A percentile compares a stretch with the other conserved stretches of the same genome.
Evolutionary conservation across 1,284 basidiomycete genomes (phyloP).

Genomic region (Grifola frondosa): DNA sequence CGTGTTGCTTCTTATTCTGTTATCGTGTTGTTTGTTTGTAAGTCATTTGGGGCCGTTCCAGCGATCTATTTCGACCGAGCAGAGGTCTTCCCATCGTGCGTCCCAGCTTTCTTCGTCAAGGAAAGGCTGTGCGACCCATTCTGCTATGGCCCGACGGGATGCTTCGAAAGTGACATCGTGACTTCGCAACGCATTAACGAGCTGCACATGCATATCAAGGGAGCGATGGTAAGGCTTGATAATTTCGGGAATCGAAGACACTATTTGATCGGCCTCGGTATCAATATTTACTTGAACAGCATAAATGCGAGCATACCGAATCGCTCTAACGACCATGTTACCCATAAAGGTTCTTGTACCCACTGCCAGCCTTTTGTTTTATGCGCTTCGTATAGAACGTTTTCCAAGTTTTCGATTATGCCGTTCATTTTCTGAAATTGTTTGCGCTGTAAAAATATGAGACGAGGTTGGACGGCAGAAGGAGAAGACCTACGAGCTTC

Average conservation of each 20-base stretch:
- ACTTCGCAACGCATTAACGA: constrained; percentile 57
- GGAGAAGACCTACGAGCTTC: constrained; percentile 55
- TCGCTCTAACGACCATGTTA: constrained; percentile 75
- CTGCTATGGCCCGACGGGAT: constrained; percentile 55
- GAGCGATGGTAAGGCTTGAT: constrained; percentile 69
- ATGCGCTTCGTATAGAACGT: constrained; percentile 62
- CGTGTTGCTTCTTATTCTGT: constrained; percentile 14
- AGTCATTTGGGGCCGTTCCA: constrained; percentile 48
- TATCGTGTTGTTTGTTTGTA: constrained; percentile 16
- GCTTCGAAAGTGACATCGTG: constrained; percentile 69
- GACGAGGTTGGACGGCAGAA: not conserved
- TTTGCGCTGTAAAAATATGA: constrained; percentile 49
- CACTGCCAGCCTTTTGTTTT: constrained; percentile 68
- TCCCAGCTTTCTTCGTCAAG: constrained; percentile 69
- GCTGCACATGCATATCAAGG: constrained; percentile 52
- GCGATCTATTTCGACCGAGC: constrained; percentile 66
- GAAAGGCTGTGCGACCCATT: constrained; percentile 66
- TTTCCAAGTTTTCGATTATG: constrained; percentile 62
- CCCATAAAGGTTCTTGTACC: constrained; percentile 73
- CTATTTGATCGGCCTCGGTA: constrained; percentile 35
- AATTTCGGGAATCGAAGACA: constrained; percentile 53
- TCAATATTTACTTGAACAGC: not conserved
- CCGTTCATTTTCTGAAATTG: constrained; percentile 63
- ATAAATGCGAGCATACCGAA: constrained; percentile 51
- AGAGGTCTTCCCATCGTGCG: constrained; percentile 72